Percentiles rank a stretch among this genome's conserved stretches.
Conservation (phyloP, 257 asterid species). For the Fraxinus excelsior region DNA sequence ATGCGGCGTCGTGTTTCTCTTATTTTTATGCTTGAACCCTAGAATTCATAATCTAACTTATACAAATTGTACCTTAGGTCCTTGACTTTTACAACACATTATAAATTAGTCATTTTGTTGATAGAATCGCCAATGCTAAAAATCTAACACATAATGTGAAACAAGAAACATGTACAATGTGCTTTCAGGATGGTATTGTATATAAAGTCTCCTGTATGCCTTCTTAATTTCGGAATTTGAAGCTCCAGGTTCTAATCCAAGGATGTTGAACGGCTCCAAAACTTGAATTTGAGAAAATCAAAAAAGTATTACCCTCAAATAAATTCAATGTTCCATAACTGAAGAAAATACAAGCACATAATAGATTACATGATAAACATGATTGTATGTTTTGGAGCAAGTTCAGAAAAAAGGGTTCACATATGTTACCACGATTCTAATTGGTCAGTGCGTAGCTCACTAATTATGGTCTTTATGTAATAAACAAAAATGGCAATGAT, state of each 20-base stretch:
- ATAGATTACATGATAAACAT: not conserved
- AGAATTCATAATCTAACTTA: too few species aligned
- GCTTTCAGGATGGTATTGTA: slow-evolving; percentile 84
- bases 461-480: slow-evolving; percentile 63
- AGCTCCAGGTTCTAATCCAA: slow-evolving; percentile 90
- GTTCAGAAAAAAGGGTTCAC: not conserved
- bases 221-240: slow-evolving; percentile 79
- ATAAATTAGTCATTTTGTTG: too few species aligned
- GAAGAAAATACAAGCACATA: not conserved
- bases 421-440: slow-evolving; percentile 14
- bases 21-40: too few species aligned
- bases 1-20: too few species aligned
- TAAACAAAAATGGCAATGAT: slow-evolving; percentile 64
- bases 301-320: slow-evolving; percentile 1
- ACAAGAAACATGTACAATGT: too few species aligned
- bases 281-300: slow-evolving; percentile 60
- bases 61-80: too few species aligned
- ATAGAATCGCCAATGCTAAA: too few species aligned
- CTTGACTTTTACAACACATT: too few species aligned
- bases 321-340: slow-evolving; percentile 1
- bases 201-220: slow-evolving; percentile 85
- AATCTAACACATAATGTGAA: not conserved
- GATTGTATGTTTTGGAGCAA: not conserved
- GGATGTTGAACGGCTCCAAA: slow-evolving; percentile 90
- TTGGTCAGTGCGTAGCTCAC: slow-evolving; percentile 56